Base-by-base conservation (phyloP, 2,329 filamentous ascomycete genomes). In the Diatrype stigma region DNA sequence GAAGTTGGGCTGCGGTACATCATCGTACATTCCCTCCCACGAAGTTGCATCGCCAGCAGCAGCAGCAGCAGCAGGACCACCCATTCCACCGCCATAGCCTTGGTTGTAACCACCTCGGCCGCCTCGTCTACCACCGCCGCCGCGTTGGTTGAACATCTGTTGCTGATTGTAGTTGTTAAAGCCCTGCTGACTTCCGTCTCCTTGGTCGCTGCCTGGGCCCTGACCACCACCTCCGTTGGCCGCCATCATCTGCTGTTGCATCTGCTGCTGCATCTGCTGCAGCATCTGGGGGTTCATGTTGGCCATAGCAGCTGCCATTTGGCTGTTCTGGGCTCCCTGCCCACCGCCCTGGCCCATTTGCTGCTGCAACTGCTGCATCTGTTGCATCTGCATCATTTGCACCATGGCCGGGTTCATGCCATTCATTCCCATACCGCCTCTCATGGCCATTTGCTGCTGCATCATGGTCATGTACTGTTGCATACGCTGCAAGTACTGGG, bases 21-120 rank as follows among this genome's bases (percentile, higher is more conserved):
- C 93, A 67, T 97, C 93, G 69, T 96, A 97, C 91, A 96, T 96
- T 63, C 93, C 93, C 69, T 97, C 93, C 91, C 92, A 96, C 38
- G 87, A 92, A 22, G 89, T 90, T n/a, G 87, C 87, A 16, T 84
- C 84, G 42, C 82, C 84, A 51, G 75, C 74, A 35, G 73, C 79
- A 63, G 68, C 77, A 67, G 54, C 74, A 72, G 37, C 71, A 66
- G 51, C 66, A 7, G 62, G 65, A 35, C 61, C 59, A 34, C 57
- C 67, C 56, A 69, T 66, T 47, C 63, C 65, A 51, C 70, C 72
- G 42, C 63, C 65, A 34, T 67, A 63, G 21, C 51, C 61, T 28
- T 69, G 69, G 51, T 73, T 76, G 48, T 67, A 72, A 46, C 61
- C 67, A 6, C 65, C 65, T 51, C 64, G 58, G 48, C 63, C 63